Evolutionary conservation across 2,329 filamentous ascomycete genomes (phyloP), one percentile per base, ranked within the genome.

Genomic region (Diaporthe australafricana): DNA sequence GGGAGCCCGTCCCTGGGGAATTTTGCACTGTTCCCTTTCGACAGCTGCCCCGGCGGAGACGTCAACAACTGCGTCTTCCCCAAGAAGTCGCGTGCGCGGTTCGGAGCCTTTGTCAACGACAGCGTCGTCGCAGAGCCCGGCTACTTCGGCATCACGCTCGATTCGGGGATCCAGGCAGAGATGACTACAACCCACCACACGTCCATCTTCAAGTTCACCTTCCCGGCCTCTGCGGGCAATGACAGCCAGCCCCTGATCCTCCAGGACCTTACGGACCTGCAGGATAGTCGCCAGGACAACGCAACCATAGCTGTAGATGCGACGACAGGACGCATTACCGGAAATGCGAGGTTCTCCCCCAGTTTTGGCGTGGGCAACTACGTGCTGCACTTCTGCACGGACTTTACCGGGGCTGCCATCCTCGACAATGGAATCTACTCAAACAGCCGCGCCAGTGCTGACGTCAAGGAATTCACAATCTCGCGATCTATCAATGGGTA

Each of bases 1-100:
- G 85, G 85, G 9, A 80, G 81, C 1, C 89, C 92, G 0, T 93
- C 90, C 5, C 81, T 94, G 20, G 93, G 92, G 17, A 94, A 93
- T 77, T 94, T 94, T 68, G 90, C 93, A 0, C 83, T 94, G 1
- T 94, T 94, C 74, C 86, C 92, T 0, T 91, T 93, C 73, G 82
- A 87, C 5, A 84, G 84, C 50, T 94, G 92, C 74, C 84, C 87
- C 0, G 85, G 83, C 17, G 88, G 92, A 73, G 87, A 90, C 48
- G 80, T 94, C 68, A 84, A 93, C 76, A 83, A 84, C 9, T 94
- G 92, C 79, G 83, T 82, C 16, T 94, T 89, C 76, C 86, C 87
- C 14, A 89, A 89, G 75, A 81, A 80, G 72, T 75, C 77, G 74
- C 85, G 77, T 74, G 82, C 60, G 63, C 75, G 73, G 1, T 83